These are phyloP conservation scores for Whalleya microplaca DNA, from an alignment of 2,329 filamentous ascomycete genomes.

Conservation along the genomic window DNA sequence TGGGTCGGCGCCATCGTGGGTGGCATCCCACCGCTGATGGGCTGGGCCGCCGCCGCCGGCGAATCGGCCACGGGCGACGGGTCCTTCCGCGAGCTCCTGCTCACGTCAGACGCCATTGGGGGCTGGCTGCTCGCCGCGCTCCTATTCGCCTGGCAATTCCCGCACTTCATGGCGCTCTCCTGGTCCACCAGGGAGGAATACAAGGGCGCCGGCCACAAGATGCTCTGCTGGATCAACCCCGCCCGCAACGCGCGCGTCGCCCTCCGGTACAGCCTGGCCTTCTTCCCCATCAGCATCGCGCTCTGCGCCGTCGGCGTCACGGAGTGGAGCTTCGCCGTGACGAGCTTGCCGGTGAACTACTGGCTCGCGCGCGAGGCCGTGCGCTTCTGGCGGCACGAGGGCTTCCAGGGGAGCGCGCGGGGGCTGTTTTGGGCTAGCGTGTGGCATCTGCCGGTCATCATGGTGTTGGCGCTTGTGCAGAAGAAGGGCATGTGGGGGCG, in stretches of 20 bases:
- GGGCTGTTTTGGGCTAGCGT: constrained; percentile 96
- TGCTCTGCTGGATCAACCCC: constrained; percentile 88
- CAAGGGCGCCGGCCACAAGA: constrained; percentile 66
- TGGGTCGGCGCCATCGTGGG: constrained; percentile 95
- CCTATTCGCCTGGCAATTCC: constrained; percentile 96
- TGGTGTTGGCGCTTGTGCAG: constrained; percentile 87
- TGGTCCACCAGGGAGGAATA: constrained; percentile 92
- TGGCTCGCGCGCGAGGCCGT: constrained; percentile 85
- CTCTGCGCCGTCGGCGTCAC: constrained; percentile 82
- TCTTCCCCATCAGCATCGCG: constrained; percentile 83
- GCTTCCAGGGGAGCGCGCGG: constrained; percentile 78
- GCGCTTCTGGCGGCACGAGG: constrained; percentile 78
- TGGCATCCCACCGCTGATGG: constrained; percentile 94
- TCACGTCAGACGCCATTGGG: constrained; percentile 68
- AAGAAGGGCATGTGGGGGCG: constrained; percentile 92
- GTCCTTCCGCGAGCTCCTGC: constrained; percentile 76
- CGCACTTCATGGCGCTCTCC: constrained; percentile 94
- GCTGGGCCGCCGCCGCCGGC: constrained; percentile 93
- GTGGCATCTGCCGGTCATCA: constrained; percentile 88
- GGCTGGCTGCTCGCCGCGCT: constrained; percentile 88
- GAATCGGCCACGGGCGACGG: constrained; percentile 79
- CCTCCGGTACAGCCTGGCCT: constrained; percentile 80
- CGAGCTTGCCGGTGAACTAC: constrained; percentile 79
- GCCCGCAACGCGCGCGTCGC: constrained; percentile 85
- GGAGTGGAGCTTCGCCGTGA: constrained; percentile 80